Percentiles rank a stretch among this genome's conserved stretches.
Conservation (phyloP, 23 red algal genomes). For the Gracilaria caudata region DNA sequence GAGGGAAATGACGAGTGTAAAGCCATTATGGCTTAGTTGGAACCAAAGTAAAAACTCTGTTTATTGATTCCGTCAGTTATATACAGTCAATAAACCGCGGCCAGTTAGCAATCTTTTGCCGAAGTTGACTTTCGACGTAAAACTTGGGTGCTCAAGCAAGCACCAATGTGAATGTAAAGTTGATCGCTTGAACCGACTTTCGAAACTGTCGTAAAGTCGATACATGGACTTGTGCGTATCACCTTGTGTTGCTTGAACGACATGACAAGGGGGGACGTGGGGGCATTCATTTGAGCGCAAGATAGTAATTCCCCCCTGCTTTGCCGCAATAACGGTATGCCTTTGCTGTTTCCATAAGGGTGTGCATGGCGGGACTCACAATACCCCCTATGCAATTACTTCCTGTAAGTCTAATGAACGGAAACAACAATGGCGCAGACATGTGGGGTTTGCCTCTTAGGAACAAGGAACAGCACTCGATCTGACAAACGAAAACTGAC, state of each 20-base stretch:
- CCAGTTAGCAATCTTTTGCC: background rate
- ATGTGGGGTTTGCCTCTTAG: no score
- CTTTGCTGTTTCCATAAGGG: background rate
- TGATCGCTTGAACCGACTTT: background rate
- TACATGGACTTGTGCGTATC: background rate
- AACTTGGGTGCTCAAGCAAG: background rate
- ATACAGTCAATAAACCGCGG: slow-evolving; percentile 9
- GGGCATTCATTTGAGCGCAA: background rate
- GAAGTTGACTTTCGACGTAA: background rate
- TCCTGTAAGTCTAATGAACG: no score
- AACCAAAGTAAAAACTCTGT: background rate
- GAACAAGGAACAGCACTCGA: background rate
- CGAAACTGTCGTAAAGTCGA: background rate
- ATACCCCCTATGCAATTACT: no score
- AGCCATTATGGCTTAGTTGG: background rate
- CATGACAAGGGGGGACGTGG: background rate
- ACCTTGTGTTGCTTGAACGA: background rate
- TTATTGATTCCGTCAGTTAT: slow-evolving; percentile 10
- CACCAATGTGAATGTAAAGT: no score
- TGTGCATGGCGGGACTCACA: background rate
- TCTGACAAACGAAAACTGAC: background rate
- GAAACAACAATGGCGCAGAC: no score
- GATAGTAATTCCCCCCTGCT: background rate
- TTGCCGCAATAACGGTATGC: background rate
- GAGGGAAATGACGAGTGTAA: no score